Conservation (phyloP, 2,329 filamentous ascomycete genomes). For the Cordyceps fumosorosea region DNA sequence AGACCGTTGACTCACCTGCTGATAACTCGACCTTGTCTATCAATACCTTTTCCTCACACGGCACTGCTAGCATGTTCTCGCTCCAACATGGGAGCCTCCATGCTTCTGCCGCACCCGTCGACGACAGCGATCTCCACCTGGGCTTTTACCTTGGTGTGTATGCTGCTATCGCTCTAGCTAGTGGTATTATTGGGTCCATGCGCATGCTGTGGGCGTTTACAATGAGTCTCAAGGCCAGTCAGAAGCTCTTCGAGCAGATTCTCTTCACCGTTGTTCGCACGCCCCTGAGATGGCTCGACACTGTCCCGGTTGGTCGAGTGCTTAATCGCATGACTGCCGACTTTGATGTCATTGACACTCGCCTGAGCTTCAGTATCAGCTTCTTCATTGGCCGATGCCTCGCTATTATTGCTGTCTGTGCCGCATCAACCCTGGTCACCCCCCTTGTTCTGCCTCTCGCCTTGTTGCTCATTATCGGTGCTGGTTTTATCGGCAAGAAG, state of each 20-base stretch:
- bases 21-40: slow-evolving; percentile 13
- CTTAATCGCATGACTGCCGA: slow-evolving; percentile 74
- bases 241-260: slow-evolving; percentile 59
- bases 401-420: slow-evolving; percentile 57
- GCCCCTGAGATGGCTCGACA: slow-evolving; percentile 74
- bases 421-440: slow-evolving; percentile 63
- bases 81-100: slow-evolving; percentile 41
- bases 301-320: slow-evolving; percentile 68
- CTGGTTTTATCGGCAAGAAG: slow-evolving; percentile 48
- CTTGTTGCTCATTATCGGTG: slow-evolving; percentile 48
- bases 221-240: slow-evolving; percentile 63
- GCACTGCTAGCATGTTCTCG: slow-evolving; percentile 38
- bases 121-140: slow-evolving; percentile 34
- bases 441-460: slow-evolving; percentile 59
- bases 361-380: slow-evolving; percentile 56
- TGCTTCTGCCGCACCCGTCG: slow-evolving; percentile 25
- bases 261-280: slow-evolving; percentile 62
- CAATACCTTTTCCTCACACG: slow-evolving; percentile 27
- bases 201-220: slow-evolving; percentile 58
- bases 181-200: slow-evolving; percentile 53
- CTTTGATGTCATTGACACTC: slow-evolving; percentile 66
- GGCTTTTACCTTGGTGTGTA: slow-evolving; percentile 65
- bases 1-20: slow-evolving; percentile 19
- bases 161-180: slow-evolving; percentile 49
- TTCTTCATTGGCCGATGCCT: slow-evolving; percentile 56